Percentiles rank a stretch among this genome's conserved stretches.
Evolutionary conservation across 495 filamentous ascomycete species (phyloP).

Genomic region (Penicillium fimorum): DNA sequence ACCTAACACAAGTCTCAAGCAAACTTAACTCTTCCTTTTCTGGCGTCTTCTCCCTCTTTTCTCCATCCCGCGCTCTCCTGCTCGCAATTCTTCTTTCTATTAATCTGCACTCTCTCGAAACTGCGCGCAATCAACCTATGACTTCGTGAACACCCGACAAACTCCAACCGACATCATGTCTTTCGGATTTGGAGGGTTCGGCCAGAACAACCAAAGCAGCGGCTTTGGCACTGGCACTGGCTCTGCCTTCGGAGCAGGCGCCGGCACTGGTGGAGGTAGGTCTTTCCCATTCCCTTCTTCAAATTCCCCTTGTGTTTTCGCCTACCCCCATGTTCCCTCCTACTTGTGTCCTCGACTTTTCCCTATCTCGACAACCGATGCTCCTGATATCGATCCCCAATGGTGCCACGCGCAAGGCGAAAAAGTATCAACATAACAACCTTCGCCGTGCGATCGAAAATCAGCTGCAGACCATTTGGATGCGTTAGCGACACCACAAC

Average conservation of each 20-base stretch:
- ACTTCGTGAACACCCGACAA: conserved; percentile 29
- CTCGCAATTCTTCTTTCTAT: conserved; percentile 8
- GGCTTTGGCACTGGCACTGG: conserved; percentile 47
- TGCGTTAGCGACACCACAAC: conserved; percentile 33
- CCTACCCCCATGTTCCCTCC: conserved; percentile 21
- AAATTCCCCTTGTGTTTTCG: conserved; percentile 16
- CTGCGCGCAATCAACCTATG: conserved; percentile 35
- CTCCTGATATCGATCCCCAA: conserved; percentile 42
- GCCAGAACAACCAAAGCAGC: conserved; percentile 56
- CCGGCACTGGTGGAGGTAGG: conserved; percentile 46
- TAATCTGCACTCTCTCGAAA: conserved; percentile 8
- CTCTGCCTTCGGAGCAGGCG: conserved; percentile 39
- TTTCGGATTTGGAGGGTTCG: conserved; percentile 57
- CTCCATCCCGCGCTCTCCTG: conserved; percentile 23
- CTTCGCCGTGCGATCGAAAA: conserved; percentile 21
- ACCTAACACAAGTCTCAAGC: conserved; percentile 26
- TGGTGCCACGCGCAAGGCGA: conserved; percentile 28
- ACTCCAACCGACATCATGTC: conserved; percentile 43
- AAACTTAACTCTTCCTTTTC: conserved; percentile 29
- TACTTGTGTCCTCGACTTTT: conserved; percentile 23
- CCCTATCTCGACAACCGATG: conserved; percentile 26
- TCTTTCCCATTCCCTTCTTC: conserved; percentile 28
- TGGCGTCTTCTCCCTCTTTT: conserved; percentile 28
- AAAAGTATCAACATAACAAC: conserved; percentile 4
- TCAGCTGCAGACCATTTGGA: conserved; percentile 30